phyloP scores from a whole-genome alignment of 2,329 filamentous ascomycete species.

The Sclerotinia sclerotiorum region DNA sequence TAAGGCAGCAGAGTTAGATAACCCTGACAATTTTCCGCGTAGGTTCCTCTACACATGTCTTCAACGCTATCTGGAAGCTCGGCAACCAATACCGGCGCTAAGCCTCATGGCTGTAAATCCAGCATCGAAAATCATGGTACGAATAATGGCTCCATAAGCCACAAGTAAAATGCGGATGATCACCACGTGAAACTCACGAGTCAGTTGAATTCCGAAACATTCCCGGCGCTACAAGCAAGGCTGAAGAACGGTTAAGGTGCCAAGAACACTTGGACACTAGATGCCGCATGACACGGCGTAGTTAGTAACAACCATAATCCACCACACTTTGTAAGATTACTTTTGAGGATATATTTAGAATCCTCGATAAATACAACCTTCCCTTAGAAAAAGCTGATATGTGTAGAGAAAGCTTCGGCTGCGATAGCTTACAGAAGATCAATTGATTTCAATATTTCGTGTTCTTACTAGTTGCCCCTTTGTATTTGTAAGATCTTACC shows the following conservation, averaged over 20 bases:
- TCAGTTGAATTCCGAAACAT: slow-evolving; percentile 1
- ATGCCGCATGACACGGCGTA: too few species aligned
- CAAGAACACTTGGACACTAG: not conserved
- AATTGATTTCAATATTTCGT: too few species aligned
- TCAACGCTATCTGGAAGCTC: not conserved
- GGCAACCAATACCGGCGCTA: slow-evolving; percentile 8
- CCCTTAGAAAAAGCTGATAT: too few species aligned
- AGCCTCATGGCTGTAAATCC: not conserved
- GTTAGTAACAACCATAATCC: too few species aligned
- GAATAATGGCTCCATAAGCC: not conserved
- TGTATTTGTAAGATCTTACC: too few species aligned
- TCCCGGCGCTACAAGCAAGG: not conserved
- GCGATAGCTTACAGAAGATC: too few species aligned
- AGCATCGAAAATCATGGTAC: not conserved
- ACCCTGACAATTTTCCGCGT: not conserved
- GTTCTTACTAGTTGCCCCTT: too few species aligned
- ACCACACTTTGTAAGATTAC: too few species aligned
- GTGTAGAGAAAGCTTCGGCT: too few species aligned
- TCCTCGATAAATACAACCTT: too few species aligned
- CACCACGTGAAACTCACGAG: not conserved
- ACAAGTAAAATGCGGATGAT: not conserved
- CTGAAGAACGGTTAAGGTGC: not conserved
- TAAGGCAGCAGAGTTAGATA: not conserved
- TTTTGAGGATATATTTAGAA: too few species aligned
- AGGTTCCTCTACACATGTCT: not conserved